phyloP scores from a whole-genome alignment of 371 early-diverging fungal genomes.

The Lichtheimia corymbifera region DNA sequence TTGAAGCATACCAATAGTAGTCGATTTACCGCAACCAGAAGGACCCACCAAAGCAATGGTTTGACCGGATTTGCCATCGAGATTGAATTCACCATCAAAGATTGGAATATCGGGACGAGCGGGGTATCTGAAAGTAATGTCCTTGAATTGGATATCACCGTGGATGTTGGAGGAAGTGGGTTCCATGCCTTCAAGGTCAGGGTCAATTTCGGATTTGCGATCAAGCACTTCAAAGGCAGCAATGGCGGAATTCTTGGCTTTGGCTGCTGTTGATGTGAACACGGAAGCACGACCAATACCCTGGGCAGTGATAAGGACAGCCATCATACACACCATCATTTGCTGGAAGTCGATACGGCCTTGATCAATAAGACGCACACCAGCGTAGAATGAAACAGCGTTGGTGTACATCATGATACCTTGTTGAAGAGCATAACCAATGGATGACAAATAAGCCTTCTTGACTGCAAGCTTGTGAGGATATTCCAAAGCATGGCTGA shows the following conservation, averaged over 20 bases:
- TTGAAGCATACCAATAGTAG: constrained; percentile 79
- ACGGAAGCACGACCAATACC: constrained; percentile 31
- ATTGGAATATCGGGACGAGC: constrained; percentile 72
- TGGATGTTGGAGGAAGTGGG: constrained; percentile 27
- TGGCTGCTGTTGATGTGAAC: constrained; percentile 61
- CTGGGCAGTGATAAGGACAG: constrained; percentile 68
- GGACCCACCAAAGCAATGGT: constrained; percentile 69
- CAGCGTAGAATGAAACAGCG: constrained; percentile 60
- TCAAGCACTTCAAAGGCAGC: constrained; percentile 75
- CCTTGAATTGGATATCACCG: constrained; percentile 59
- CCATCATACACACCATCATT: constrained; percentile 71
- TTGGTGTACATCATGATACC: constrained; percentile 65
- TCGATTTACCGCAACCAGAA: constrained; percentile 70
- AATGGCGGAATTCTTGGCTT: constrained; percentile 82
- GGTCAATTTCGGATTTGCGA: constrained; percentile 70
- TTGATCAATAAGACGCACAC: constrained; percentile 43
- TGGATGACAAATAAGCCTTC: constrained; percentile 53
- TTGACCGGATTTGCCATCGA: constrained; percentile 73
- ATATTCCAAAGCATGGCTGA: constrained; percentile 51
- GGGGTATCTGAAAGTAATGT: constrained; percentile 83
- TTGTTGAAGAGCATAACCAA: constrained; percentile 74
- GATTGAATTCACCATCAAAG: constrained; percentile 71
- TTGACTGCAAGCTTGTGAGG: constrained; percentile 67
- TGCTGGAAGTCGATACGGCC: constrained; percentile 29
- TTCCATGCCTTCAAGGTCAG: constrained; percentile 61